phyloP scores from a whole-genome alignment of 345 rosid genomes.

The Laguncularia racemosa region DNA sequence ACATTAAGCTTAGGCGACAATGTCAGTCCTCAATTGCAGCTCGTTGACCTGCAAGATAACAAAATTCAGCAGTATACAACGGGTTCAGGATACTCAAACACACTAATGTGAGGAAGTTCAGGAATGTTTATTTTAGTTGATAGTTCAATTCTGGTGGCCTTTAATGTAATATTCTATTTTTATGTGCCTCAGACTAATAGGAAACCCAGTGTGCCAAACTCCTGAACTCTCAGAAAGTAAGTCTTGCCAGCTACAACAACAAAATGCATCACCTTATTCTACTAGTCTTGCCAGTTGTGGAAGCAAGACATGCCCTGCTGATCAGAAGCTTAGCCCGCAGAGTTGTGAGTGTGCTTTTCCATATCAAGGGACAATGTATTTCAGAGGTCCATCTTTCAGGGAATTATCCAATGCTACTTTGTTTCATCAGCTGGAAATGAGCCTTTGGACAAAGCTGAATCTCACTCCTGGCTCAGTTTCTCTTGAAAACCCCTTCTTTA shows the following conservation, averaged over 20 bases:
- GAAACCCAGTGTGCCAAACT: conserved; percentile 72
- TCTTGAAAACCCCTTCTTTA: conserved; percentile 73
- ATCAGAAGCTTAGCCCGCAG: conserved; percentile 74
- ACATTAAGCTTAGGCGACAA: conserved; percentile 21
- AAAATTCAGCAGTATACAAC: conserved; percentile 1
- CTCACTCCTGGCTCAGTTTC: conserved; percentile 78
- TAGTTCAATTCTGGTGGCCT: neutral
- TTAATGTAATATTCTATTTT: neutral
- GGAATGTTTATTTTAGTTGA: neutral
- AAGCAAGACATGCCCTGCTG: conserved; percentile 50
- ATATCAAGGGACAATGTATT: conserved; percentile 70
- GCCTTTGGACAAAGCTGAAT: conserved; percentile 54
- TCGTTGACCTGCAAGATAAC: conserved; percentile 27
- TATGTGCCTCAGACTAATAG: conserved; percentile 48
- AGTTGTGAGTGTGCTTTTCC: conserved; percentile 89
- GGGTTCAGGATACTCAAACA: conserved; percentile 22
- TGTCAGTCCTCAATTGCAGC: conserved; percentile 8
- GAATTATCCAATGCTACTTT: conserved; percentile 43
- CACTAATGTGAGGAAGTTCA: conserved; percentile 41
- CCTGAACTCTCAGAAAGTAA: conserved; percentile 49
- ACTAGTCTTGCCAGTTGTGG: conserved; percentile 67
- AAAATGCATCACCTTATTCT: conserved; percentile 44
- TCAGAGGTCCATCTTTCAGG: conserved; percentile 69
- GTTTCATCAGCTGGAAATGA: conserved; percentile 72
- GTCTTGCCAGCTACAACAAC: conserved; percentile 69